phyloP scores from a whole-genome alignment of 2,329 filamentous ascomycete genomes.

The Bipolaris oryzae region DNA sequence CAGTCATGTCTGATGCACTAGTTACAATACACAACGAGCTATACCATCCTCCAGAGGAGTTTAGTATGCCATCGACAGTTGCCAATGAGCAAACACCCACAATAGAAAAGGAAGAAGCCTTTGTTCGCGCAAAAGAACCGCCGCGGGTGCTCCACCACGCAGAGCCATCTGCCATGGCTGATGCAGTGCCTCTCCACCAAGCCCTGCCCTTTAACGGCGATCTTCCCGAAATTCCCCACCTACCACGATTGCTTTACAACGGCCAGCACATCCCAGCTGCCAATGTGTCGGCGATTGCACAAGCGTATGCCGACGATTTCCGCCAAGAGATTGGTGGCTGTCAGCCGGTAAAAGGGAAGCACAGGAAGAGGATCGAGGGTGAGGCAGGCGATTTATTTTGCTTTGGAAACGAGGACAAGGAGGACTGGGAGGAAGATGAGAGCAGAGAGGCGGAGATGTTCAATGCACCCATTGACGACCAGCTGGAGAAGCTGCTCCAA shows the following conservation, averaged over 20 bases:
- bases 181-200: constrained; percentile 53
- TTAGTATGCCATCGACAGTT: constrained; percentile 19
- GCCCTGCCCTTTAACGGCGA: constrained; percentile 57
- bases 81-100: constrained; percentile 5
- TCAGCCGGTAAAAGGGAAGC: constrained; percentile 43
- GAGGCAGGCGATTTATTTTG: constrained; percentile 71
- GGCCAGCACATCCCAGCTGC: constrained; percentile 57
- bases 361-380: constrained; percentile 43
- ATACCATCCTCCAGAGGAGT: constrained; percentile 73
- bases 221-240: constrained; percentile 54
- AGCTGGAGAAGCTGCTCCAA: not conserved
- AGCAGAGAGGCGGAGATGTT: constrained; percentile 10
- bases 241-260: constrained; percentile 69
- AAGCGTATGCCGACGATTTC: constrained; percentile 64
- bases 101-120: constrained; percentile 38
- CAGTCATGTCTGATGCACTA: constrained; percentile 59
- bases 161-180: constrained; percentile 58
- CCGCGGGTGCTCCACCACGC: constrained; percentile 16
- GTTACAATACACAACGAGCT: constrained; percentile 81
- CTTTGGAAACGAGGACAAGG: constrained; percentile 47
- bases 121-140: constrained; percentile 50
- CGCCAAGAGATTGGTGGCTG: constrained; percentile 72
- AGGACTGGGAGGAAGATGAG: constrained; percentile 40
- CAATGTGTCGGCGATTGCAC: constrained; percentile 54
- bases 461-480: constrained; percentile 12